Percentiles rank a stretch among this genome's conserved stretches.
These are phyloP conservation scores for Coniosporium tulheliwenetii DNA, from an alignment of 2,329 filamentous ascomycete genomes.

Conservation along the genomic window DNA sequence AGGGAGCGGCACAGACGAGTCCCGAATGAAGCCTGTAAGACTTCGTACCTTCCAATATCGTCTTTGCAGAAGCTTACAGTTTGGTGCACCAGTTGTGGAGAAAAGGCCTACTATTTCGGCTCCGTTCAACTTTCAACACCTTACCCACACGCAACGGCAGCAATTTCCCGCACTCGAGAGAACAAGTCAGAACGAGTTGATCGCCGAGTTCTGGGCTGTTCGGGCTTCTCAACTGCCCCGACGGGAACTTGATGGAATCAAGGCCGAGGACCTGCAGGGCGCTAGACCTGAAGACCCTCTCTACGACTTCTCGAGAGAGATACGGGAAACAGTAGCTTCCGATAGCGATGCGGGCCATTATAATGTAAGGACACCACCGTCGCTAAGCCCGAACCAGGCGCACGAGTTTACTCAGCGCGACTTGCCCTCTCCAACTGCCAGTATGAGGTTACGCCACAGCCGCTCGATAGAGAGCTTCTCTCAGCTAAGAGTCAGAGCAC, in stretches of 20 bases:
- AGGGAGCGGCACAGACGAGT: too few relatives aligned
- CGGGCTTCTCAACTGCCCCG: constrained; percentile 35
- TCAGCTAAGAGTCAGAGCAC: too few relatives aligned
- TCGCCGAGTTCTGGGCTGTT: constrained; percentile 37
- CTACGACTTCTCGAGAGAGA: not conserved
- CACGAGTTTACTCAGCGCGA: not conserved
- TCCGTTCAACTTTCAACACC: constrained; percentile 49
- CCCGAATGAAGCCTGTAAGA: too few relatives aligned
- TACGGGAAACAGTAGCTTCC: not conserved
- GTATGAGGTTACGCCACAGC: constrained; percentile 11
- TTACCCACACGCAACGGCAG: constrained; percentile 41
- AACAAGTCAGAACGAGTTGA: constrained; percentile 34
- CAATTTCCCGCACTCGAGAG: constrained; percentile 38
- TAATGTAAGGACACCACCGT: not conserved
- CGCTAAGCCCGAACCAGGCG: not conserved
- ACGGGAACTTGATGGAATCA: constrained; percentile 35
- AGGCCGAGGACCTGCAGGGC: constrained; percentile 26
- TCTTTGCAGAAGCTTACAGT: too few relatives aligned
- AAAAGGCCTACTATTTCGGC: constrained; percentile 39
- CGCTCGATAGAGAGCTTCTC: constrained; percentile 36
- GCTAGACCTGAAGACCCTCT: not conserved
- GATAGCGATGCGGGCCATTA: not conserved
- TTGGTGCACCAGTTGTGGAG: constrained; percentile 4
- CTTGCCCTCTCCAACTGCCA: not conserved
- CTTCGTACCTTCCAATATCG: too few relatives aligned